Percentiles rank a stretch among this genome's conserved stretches.
Evolutionary conservation across 257 asterid species (phyloP).

Genomic region (Rubia yunnanensis): DNA sequence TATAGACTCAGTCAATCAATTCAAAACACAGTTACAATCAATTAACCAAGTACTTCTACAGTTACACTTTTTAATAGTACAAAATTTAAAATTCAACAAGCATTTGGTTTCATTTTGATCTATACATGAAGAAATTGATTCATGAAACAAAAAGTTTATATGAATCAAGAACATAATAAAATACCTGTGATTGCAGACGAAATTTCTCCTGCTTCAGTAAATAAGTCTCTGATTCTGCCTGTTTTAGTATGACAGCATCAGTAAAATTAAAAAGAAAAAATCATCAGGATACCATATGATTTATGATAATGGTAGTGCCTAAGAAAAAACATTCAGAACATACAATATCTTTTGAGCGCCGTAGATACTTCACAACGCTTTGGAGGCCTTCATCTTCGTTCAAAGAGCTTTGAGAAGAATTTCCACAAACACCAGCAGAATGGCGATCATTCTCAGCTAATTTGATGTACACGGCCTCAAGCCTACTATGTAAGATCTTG

Average conservation of each 20-base stretch:
- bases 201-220: slow-evolving; percentile 75
- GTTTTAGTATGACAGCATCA: neutral
- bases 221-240: slow-evolving; percentile 83
- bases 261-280: neutral
- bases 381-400: slow-evolving; percentile 69
- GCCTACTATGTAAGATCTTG: slow-evolving; percentile 68
- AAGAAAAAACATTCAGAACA: slow-evolving; percentile 3
- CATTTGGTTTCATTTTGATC: no score
- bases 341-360: slow-evolving; percentile 80
- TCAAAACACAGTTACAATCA: neutral
- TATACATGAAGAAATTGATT: no score
- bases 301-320: neutral
- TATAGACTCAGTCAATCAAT: neutral
- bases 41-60: neutral
- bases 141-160: no score
- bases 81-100: neutral
- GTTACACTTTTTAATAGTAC: neutral
- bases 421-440: slow-evolving; percentile 46
- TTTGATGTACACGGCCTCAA: slow-evolving; percentile 82
- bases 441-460: slow-evolving; percentile 68
- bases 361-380: slow-evolving; percentile 70
- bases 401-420: slow-evolving; percentile 29
- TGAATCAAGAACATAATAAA: neutral
- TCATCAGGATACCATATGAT: neutral
- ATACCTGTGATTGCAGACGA: slow-evolving; percentile 76